Evolutionary conservation across 2,329 filamentous ascomycete genomes (phyloP).

Genomic region (Nemania diffusa): DNA sequence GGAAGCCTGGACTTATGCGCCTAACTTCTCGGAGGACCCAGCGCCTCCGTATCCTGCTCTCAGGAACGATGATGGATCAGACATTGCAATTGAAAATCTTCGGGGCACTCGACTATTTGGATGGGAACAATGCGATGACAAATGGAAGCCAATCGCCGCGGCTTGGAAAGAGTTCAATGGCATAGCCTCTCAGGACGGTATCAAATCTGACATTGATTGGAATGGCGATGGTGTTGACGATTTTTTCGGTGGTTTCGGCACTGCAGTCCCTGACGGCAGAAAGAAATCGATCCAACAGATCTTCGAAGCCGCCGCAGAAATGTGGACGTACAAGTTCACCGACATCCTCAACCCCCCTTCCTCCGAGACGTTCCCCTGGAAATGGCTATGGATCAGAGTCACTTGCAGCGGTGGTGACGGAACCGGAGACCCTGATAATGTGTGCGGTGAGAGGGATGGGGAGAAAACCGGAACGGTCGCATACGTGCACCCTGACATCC

Average conservation of each 20-base stretch:
- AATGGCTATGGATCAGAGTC: background rate
- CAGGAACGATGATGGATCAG: background rate
- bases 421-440: background rate
- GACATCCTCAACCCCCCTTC: background rate
- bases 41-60: no score
- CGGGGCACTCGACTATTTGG: background rate
- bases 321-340: background rate
- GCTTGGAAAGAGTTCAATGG: background rate
- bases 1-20: background rate
- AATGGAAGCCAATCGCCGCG: background rate
- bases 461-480: background rate
- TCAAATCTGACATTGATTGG: background rate
- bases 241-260: background rate
- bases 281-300: background rate
- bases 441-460: background rate
- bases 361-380: background rate
- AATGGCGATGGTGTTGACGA: background rate
- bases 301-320: background rate
- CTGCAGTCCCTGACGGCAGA: background rate
- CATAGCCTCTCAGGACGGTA: background rate
- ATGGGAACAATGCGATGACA: background rate
- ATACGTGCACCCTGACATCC: background rate
- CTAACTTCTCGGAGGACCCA: background rate
- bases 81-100: background rate
- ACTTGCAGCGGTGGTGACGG: background rate